Conservation (phyloP, 192 early-diverging fungal species). For the Entrophospora sp. region DNA sequence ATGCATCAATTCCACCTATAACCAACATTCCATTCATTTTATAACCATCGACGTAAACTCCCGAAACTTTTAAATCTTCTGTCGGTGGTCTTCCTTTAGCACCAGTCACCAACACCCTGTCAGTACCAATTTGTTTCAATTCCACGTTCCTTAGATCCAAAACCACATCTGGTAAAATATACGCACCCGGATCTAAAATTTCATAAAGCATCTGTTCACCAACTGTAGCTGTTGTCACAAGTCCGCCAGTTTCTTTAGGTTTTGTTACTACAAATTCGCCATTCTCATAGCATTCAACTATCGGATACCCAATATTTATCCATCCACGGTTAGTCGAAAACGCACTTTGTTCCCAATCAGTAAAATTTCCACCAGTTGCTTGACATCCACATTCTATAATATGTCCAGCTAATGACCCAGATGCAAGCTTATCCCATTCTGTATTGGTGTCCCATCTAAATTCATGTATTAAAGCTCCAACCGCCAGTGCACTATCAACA, state of each 20-base stretch:
- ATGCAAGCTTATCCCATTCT: constrained; percentile 50
- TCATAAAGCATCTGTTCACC: constrained; percentile 60
- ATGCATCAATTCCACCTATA: constrained; percentile 53
- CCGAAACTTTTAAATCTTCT: constrained; percentile 49
- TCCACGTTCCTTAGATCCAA: constrained; percentile 51
- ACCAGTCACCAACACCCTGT: constrained; percentile 51
- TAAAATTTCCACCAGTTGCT: constrained; percentile 61
- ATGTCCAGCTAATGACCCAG: constrained; percentile 55
- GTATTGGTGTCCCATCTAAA: constrained; percentile 41
- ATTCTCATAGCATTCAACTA: constrained; percentile 46
- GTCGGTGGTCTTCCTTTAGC: constrained; percentile 52
- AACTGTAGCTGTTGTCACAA: constrained; percentile 49
- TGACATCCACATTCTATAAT: constrained; percentile 65
- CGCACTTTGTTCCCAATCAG: constrained; percentile 51
- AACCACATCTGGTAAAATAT: constrained; percentile 57
- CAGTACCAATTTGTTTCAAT: constrained; percentile 40
- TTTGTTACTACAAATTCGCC: constrained; percentile 54
- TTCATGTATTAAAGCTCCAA: constrained; percentile 56
- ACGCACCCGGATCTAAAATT: constrained; percentile 53
- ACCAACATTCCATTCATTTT: constrained; percentile 49
- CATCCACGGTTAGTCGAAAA: constrained; percentile 46
- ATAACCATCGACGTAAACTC: constrained; percentile 52
- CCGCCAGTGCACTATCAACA: constrained; percentile 55
- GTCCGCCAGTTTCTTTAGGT: constrained; percentile 50
- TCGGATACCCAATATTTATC: constrained; percentile 60